Base-by-base conservation (phyloP, 805 yeast species). In the Kodamaea neixiangensis region DNA sequence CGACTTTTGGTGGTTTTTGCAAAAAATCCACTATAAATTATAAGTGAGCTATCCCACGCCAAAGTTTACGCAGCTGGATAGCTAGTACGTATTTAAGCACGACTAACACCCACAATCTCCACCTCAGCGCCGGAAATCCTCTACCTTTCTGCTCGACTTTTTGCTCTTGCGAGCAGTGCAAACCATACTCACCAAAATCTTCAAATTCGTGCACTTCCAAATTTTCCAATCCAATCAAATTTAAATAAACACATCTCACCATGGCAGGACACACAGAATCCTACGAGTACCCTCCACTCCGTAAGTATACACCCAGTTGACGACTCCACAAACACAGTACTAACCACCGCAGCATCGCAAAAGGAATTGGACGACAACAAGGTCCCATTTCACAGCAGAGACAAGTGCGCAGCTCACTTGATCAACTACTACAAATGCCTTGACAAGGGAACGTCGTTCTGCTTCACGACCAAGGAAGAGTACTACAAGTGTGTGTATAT, bases 401-500 rank as follows among this genome's bases (percentile, higher is more conserved):
- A 74, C 60, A 66, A 65, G 46, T 74, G 78, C 62, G 78, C 78
- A 31, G 67, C 73, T 39, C 76, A 66, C 54, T 66, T 71, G 56
- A 73, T 74, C 51, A 60, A 66, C 48, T 73, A 74, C 63, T 73
- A 69, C 60, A 66, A 73, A 54, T 74, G 78, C 56, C 69, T 74
- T 47, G 71, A 68, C 56, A 74, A 73, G 59, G 78, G 78, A 1
- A 69, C 72, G 13, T 67, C 75, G 2, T 74, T 66, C 58, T 74
- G 78, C 53, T 55, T 60, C 38, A 60, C 59, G 34, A 62, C 76
- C 44, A 74, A 74, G 61, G 78, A 73, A 48, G 71, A 67, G 54
- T 73, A 72, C 54, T 74, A 72, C 65, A 72, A 74, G 59, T 74
- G 78, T 54, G 77, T 72, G 55, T 74, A 74, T 58, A 57, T 65